Evolutionary conservation across 2,329 filamentous ascomycete species (phyloP).

Genomic region (Aspergillus alliaceus): DNA sequence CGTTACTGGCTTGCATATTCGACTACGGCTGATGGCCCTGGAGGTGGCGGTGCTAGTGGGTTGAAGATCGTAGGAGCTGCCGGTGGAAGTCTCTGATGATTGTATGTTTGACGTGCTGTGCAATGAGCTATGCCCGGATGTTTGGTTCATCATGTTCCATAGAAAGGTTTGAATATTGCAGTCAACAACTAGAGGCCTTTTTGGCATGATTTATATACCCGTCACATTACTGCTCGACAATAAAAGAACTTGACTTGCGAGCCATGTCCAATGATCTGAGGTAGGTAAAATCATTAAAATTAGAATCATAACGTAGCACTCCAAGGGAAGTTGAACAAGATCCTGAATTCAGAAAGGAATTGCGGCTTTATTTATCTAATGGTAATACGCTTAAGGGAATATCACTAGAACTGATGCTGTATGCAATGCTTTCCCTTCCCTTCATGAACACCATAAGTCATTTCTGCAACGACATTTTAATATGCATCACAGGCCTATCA

Average conservation of each 20-base stretch:
- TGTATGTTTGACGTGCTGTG: neutral
- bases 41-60: conserved; percentile 39
- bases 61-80: conserved; percentile 51
- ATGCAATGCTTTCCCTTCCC: neutral
- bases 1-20: conserved; percentile 53
- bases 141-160: neutral
- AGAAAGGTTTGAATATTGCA: neutral
- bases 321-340: neutral
- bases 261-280: neutral
- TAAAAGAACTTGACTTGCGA: neutral
- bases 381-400: neutral
- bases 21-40: conserved; percentile 42
- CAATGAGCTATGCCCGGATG: neutral
- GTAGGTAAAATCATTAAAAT: neutral
- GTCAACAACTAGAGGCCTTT: neutral
- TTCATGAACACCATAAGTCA: neutral
- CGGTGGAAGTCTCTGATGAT: conserved; percentile 32
- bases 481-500: neutral
- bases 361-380: neutral
- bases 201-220: neutral
- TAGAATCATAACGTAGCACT: neutral
- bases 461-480: neutral
- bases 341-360: neutral
- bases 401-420: neutral
- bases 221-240: neutral